Conservation (phyloP, 441 rosid species). For the Brassica hybrid region DNA sequence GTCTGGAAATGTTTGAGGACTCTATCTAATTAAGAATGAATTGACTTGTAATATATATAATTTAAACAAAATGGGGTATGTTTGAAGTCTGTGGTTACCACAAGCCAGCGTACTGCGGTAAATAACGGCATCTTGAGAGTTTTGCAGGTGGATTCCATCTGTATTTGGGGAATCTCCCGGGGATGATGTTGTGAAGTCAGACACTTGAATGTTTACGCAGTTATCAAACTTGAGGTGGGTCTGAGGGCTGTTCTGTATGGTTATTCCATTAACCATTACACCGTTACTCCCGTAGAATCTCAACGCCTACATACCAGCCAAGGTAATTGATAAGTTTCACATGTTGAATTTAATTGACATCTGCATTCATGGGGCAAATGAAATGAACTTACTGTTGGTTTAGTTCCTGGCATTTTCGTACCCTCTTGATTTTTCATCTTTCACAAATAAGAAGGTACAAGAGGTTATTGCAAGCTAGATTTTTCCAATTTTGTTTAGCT, state of each 20-base stretch:
- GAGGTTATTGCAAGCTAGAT: slow-evolving; percentile 13
- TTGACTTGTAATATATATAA: slow-evolving; percentile 6
- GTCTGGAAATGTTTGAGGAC: not conserved
- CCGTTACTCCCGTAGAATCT: slow-evolving; percentile 66
- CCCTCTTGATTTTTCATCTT: slow-evolving; percentile 48
- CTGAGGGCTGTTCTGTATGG: slow-evolving; percentile 74
- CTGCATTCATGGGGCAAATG: slow-evolving; percentile 6
- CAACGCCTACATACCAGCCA: slow-evolving; percentile 50
- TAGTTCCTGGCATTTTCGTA: slow-evolving; percentile 59
- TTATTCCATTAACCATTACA: slow-evolving; percentile 62
- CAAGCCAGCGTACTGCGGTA: slow-evolving; percentile 56
- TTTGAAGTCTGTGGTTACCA: slow-evolving; percentile 49
- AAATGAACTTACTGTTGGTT: slow-evolving; percentile 61
- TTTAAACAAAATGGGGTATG: slow-evolving; percentile 4
- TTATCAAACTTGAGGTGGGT: slow-evolving; percentile 70
- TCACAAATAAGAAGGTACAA: slow-evolving; percentile 12
- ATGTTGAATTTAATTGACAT: slow-evolving; percentile 10
- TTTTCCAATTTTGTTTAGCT: slow-evolving; percentile 12
- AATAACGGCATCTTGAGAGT: slow-evolving; percentile 63
- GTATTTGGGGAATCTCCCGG: slow-evolving; percentile 75
- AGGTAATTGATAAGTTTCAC: not conserved
- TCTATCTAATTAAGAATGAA: slow-evolving; percentile 11
- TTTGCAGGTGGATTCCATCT: slow-evolving; percentile 77
- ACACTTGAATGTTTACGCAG: slow-evolving; percentile 57
- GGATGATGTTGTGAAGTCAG: slow-evolving; percentile 55